Percentiles rank a stretch among this genome's conserved stretches.
Conservation (phyloP, 306 rosid genomes). For the Astragalus membranaceus region DNA sequence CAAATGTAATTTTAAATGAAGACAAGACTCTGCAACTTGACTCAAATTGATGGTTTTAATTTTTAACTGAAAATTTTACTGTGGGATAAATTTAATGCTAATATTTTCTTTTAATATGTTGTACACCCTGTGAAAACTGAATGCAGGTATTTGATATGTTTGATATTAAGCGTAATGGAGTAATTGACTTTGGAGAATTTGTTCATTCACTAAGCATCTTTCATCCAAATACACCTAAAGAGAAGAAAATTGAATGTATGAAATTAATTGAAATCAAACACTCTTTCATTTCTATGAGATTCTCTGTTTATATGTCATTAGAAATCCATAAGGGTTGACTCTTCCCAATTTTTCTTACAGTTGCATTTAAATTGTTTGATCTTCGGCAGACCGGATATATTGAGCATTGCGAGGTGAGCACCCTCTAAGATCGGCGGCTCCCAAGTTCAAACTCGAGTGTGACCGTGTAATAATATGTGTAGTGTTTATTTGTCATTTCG, state of each 20-base stretch:
- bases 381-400: slow-evolving; percentile 59
- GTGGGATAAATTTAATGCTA: background rate
- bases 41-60: background rate
- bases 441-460: too few relatives aligned
- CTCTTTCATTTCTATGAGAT: background rate
- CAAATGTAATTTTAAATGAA: too few relatives aligned
- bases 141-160: slow-evolving; percentile 72
- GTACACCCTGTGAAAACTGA: background rate
- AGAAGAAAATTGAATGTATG: slow-evolving; percentile 61
- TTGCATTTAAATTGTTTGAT: slow-evolving; percentile 70
- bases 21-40: too few relatives aligned
- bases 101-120: background rate
- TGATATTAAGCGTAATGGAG: slow-evolving; percentile 59
- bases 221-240: slow-evolving; percentile 57
- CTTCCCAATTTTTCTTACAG: slow-evolving; percentile 28
- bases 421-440: background rate
- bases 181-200: slow-evolving; percentile 69
- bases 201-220: slow-evolving; percentile 71
- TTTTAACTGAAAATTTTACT: background rate
- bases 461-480: too few relatives aligned
- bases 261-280: background rate
- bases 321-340: background rate
- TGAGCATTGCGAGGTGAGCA: slow-evolving; percentile 44
- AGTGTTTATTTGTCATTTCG: too few relatives aligned
- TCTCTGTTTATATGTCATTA: background rate